Evolutionary conservation across 2,329 filamentous ascomycete species (phyloP), one percentile per base, ranked within the genome.

Genomic region (Botrytis fragariae): DNA sequence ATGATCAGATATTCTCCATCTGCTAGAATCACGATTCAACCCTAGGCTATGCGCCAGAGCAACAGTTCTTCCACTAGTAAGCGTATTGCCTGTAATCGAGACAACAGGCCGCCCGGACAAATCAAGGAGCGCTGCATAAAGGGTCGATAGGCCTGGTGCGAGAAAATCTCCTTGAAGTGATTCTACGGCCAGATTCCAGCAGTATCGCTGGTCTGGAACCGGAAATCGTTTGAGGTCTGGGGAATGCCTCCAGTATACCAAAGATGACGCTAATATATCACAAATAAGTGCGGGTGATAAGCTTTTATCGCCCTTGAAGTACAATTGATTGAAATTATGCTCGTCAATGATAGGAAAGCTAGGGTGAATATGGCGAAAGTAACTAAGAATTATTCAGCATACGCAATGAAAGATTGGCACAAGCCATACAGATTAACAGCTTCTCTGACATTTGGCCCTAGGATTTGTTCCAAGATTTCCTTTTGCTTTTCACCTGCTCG

Each of bases 181-280:
- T 70, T 88, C 87, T 32, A 86, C 87, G 10, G 88, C 88, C 73
- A 89, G 84, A 73, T 91, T 91, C 84, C 90, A 90, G 14, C 88
- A 86, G 78, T 89, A 91, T 62, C 88, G 85, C 59, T 84, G 83
- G 77, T 91, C 88, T 0, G 89, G 88, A 65, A 86, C 83, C 7
- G 85, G 84, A 73, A 87, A 84, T n/a, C 62, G 8, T 81, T 80
- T 7, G 82, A 81, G 4, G 87, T 78, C 6, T 82, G 80, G 0
- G 83, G 82, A 85, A 70, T 85, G 84, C 39, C 84, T 83, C 89
- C 89, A 91, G 77, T 87, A 89, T 5, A 87, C 84, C 4, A 90
- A 79, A 0, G 86, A 85, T 77, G 88, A 86, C 0, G 88, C 89
- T 76, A 90, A 88, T 1, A 91, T 80, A 73, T 86, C 86, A 59